phyloP scores from a whole-genome alignment of 1,139 yeast genomes.

The Trichomonascaceae sp. region DNA sequence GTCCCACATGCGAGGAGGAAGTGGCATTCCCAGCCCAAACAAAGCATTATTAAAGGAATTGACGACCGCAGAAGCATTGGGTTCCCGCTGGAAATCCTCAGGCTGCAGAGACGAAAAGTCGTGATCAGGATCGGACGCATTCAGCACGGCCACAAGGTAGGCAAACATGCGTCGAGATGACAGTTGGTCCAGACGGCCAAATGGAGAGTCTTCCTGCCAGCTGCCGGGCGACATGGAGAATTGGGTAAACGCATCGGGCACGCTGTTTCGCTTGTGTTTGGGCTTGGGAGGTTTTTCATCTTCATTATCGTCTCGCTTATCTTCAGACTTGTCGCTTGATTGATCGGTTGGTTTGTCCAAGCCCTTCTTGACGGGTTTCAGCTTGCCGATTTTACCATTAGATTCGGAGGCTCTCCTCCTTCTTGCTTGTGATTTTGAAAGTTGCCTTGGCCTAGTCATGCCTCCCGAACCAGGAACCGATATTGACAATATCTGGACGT shows the following conservation, averaged over 20 bases:
- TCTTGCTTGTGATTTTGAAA: too few species aligned
- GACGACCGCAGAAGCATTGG: conserved; percentile 40
- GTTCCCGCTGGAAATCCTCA: conserved; percentile 54
- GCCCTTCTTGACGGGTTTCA: background rate
- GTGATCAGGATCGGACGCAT: conserved; percentile 91
- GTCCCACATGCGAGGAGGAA: conserved; percentile 72
- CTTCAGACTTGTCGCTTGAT: background rate
- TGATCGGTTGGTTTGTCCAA: too few species aligned
- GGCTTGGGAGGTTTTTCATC: conserved; percentile 2
- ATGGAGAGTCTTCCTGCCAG: conserved; percentile 43
- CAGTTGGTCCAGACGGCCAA: conserved; percentile 79
- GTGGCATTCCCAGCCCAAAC: conserved; percentile 55
- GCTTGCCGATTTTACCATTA: background rate
- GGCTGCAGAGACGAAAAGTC: conserved; percentile 86
- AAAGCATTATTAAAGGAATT: conserved; percentile 69
- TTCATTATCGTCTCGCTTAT: conserved; percentile 2
- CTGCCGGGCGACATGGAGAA: conserved; percentile 11
- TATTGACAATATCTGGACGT: background rate
- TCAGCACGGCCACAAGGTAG: conserved; percentile 75
- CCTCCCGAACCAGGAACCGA: background rate
- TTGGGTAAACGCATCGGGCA: conserved; percentile 9
- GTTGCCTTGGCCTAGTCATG: too few species aligned
- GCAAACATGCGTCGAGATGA: conserved; percentile 85
- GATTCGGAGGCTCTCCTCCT: background rate
- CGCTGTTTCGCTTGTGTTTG: conserved; percentile 2